These are phyloP conservation scores for Acer campestre DNA, from an alignment of 345 rosid genomes.

Conservation along the genomic window DNA sequence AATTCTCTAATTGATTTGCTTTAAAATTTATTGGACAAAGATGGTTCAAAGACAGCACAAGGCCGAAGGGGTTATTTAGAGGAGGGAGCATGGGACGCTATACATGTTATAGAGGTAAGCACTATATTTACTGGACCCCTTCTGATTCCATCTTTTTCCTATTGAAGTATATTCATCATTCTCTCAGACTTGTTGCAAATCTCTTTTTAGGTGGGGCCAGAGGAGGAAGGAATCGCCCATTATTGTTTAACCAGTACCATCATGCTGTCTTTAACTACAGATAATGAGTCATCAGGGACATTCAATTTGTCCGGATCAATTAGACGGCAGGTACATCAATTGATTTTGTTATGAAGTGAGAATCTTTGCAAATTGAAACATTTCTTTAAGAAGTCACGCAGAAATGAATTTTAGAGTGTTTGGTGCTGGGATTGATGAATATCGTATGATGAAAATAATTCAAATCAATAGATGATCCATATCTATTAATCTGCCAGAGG, in stretches of 20 bases:
- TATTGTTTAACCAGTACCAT: slow-evolving; percentile 96
- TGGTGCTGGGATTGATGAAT: not conserved
- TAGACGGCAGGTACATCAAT: slow-evolving; percentile 75
- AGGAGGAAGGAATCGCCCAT: slow-evolving; percentile 74
- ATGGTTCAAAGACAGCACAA: slow-evolving; percentile 93
- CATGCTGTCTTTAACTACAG: slow-evolving; percentile 93
- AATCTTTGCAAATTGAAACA: not conserved
- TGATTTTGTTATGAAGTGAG: slow-evolving; percentile 3
- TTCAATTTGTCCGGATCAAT: slow-evolving; percentile 93
- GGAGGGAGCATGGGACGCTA: slow-evolving; percentile 99
- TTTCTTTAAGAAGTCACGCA: not conserved
- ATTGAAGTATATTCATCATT: slow-evolving; percentile 7
- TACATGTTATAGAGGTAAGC: slow-evolving; percentile 89
- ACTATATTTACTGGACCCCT: not conserved
- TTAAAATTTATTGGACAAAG: slow-evolving; percentile 36
- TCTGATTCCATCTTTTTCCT: not conserved
- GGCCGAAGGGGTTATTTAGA: slow-evolving; percentile 92
- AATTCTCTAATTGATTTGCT: slow-evolving; percentile 21
- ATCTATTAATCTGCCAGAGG: not conserved
- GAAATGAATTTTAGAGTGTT: not conserved
- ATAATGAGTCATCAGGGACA: slow-evolving; percentile 71
- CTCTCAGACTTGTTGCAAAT: slow-evolving; percentile 15
- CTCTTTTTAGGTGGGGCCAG: slow-evolving; percentile 73
- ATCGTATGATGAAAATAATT: not conserved
- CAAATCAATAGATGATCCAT: not conserved